Percentiles rank a stretch among this genome's conserved stretches.
Evolutionary conservation across 345 rosid genomes (phyloP).

Genomic region (Carallia pectinifolia): DNA sequence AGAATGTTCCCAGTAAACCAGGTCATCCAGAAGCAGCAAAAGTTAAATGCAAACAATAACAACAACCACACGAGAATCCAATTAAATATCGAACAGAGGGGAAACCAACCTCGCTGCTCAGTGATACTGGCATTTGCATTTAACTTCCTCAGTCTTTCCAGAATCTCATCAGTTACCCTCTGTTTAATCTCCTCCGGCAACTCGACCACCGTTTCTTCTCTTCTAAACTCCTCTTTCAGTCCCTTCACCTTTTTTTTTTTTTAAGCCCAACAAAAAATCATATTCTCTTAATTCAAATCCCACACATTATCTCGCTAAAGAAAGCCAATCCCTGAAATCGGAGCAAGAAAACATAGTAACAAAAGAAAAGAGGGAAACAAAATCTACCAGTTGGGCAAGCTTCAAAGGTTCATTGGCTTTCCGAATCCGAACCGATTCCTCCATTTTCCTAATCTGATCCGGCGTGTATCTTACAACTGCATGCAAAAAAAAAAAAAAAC

Average conservation of each 20-base stretch:
- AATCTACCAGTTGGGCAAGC: conserved; percentile 64
- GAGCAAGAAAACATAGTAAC: background rate
- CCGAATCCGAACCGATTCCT: conserved; percentile 84
- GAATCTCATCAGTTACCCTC: conserved; percentile 65
- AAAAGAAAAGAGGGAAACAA: background rate
- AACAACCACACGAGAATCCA: background rate
- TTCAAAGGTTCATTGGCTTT: conserved; percentile 57
- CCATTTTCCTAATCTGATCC: conserved; percentile 86
- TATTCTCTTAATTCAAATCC: background rate
- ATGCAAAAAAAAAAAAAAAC: background rate
- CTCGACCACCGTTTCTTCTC: conserved; percentile 38
- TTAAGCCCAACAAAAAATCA: background rate
- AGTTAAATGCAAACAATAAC: too few relatives aligned
- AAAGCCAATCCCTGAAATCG: background rate
- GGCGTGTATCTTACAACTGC: conserved; percentile 69
- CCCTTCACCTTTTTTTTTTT: conserved; percentile 50
- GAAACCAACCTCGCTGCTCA: conserved; percentile 59
- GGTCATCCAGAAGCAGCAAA: too few relatives aligned
- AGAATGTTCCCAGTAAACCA: too few relatives aligned
- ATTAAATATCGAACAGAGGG: background rate
- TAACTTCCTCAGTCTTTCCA: conserved; percentile 52
- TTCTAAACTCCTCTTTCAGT: conserved; percentile 43
- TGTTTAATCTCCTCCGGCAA: conserved; percentile 53
- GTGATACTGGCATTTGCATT: conserved; percentile 41
- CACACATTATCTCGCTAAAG: background rate